Base-by-base conservation (phyloP, 371 early-diverging fungal species). In the Coemansia sp. region DNA sequence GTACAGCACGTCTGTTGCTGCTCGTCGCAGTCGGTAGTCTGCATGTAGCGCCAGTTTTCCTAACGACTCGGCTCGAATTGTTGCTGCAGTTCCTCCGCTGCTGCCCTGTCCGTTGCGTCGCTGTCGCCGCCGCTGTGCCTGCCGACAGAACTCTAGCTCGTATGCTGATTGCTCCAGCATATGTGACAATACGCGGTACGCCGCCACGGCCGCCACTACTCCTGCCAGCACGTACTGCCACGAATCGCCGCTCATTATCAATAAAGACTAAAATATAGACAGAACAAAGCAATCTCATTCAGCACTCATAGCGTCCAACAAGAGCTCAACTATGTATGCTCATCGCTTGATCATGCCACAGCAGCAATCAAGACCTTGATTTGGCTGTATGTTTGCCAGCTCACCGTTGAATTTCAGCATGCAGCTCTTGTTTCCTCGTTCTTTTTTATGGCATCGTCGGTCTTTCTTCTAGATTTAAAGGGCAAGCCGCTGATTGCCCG, bases 401-500 rank as follows among this genome's bases (percentile, higher is more conserved):
- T 20, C 18, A 11, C 20, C 4, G 11, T 52, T 52, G 20, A 26
- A 23, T 54, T 54, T 5, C 14, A 6, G 9, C 54, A 26, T 54
- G 54, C 28, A 54, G 21, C 25, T 52, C 28, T 54, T 20, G 23
- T 47, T 62, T 51, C 18, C 23, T n/a, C 52, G n/a, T 33, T 50
- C 14, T 8, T 39, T 30, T 42, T 64, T 11, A 82, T 89, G 88
- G 88, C 88, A 16, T 87, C 88, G 14, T 88, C 94, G 69, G 84
- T 96, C 51, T 95, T 93, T 82, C 87, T 94, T 73, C 82, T 96
- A 50, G 97, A 96, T 83, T 83, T 94, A 51, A 96, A 96, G 86
- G 97, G 97, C 67, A 96, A 96, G 86, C 91, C 94, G 69, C 90
- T 97, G 68, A 95, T 97, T 71, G 91, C 93, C 16, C 87, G 97